These are phyloP conservation scores for Metrosideros polymorpha DNA, from an alignment of 441 rosid species.

Conservation along the genomic window DNA sequence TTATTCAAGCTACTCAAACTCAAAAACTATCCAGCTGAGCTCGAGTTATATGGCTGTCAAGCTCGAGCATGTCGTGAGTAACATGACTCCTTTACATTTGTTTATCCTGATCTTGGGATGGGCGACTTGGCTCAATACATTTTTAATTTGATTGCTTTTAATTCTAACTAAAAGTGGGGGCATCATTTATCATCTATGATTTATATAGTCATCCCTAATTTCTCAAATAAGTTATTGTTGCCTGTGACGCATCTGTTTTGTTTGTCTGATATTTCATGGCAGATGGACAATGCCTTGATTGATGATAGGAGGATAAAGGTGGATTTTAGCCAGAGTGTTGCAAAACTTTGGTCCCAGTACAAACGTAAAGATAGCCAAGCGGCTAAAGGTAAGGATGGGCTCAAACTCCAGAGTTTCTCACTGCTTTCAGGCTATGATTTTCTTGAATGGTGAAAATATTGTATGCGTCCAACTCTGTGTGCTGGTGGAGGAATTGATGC, in stretches of 20 bases:
- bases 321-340: slow-evolving; percentile 95
- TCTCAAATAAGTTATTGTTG: background rate
- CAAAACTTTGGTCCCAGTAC: slow-evolving; percentile 82
- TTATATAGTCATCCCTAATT: background rate
- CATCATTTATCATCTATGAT: background rate
- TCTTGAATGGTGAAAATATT: background rate
- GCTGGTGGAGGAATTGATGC: background rate
- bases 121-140: background rate
- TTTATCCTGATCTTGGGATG: background rate
- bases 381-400: slow-evolving; percentile 36
- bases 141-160: background rate
- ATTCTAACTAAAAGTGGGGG: background rate
- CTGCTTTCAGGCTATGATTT: background rate
- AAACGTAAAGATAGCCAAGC: slow-evolving; percentile 45
- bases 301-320: slow-evolving; percentile 96
- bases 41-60: background rate
- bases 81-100: background rate
- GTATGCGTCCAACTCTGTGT: background rate
- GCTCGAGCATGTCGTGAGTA: background rate
- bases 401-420: background rate
- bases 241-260: background rate
- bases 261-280: slow-evolving; percentile 12
- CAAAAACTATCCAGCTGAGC: background rate
- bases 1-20: background rate
- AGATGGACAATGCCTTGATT: slow-evolving; percentile 95